Evolutionary conservation across 73 alveolate species (phyloP).

Genomic region (Blepharisma stoltei): DNA sequence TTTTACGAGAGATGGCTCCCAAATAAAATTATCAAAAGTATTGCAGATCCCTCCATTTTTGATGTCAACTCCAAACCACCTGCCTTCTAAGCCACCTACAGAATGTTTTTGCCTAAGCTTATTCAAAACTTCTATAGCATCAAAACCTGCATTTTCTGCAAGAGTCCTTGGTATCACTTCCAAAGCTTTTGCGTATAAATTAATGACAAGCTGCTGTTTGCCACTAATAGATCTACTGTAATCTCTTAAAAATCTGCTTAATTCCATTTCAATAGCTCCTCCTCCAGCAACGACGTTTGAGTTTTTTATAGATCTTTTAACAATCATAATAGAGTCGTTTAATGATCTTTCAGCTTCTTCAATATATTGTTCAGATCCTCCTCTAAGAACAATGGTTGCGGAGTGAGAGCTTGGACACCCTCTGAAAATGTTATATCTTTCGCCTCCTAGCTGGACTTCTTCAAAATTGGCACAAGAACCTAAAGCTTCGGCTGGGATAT

Average conservation of each 20-base stretch:
- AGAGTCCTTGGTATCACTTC: conserved; percentile 95
- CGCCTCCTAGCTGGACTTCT: conserved; percentile 94
- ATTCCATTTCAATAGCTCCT: conserved; percentile 93
- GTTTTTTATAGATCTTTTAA: conserved; percentile 85
- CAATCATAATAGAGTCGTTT: conserved; percentile 95
- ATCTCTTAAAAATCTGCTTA: conserved; percentile 87
- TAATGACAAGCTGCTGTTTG: conserved; percentile 83
- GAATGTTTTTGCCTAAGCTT: conserved; percentile 94
- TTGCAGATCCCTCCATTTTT: conserved; percentile 59
- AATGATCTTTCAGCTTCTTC: conserved; percentile 97
- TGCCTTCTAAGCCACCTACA: conserved; percentile 71
- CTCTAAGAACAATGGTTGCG: conserved; percentile 95
- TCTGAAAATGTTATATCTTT: conserved; percentile 57
- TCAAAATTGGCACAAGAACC: conserved; percentile 96
- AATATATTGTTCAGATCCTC: conserved; percentile 97
- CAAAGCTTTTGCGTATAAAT: conserved; percentile 89
- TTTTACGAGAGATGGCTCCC: conserved; percentile 82
- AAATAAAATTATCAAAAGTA: conserved; percentile 64
- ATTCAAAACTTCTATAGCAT: conserved; percentile 62
- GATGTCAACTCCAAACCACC: conserved; percentile 95
- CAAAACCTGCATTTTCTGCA: conserved; percentile 94
- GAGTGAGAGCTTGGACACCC: conserved; percentile 74
- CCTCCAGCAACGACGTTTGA: conserved; percentile 85
- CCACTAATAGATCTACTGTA: conserved; percentile 61
- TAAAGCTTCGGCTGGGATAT: conserved; percentile 61